Conservation (phyloP, 2,329 filamentous ascomycete genomes). For the Rhexocercosporidium sp. region DNA sequence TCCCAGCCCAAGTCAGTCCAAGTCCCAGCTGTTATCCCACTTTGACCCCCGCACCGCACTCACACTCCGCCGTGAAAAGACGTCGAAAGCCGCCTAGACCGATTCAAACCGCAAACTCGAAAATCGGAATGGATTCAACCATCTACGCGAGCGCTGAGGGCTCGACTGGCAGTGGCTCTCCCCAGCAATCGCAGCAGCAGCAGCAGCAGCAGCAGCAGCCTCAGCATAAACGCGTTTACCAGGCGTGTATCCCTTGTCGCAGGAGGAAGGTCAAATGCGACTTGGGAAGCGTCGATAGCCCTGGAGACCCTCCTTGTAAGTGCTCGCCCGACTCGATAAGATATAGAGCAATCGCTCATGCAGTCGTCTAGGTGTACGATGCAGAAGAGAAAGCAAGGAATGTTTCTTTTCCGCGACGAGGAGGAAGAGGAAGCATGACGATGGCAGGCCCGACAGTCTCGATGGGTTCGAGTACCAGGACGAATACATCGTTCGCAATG, state of each 20-base stretch:
- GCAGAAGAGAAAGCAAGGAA: slow-evolving; percentile 91
- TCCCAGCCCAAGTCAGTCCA: too few species aligned
- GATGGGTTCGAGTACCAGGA: slow-evolving; percentile 48
- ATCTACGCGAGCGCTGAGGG: background rate
- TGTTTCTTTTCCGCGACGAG: slow-evolving; percentile 96
- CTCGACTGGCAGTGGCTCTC: slow-evolving; percentile 18
- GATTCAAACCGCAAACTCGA: slow-evolving; percentile 5
- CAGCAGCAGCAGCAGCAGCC: slow-evolving; percentile 28
- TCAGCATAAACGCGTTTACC: slow-evolving; percentile 46
- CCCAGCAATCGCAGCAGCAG: slow-evolving; percentile 23
- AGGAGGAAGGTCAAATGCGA: slow-evolving; percentile 62
- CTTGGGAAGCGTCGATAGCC: slow-evolving; percentile 82
- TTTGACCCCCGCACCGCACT: background rate
- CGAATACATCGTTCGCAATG: slow-evolving; percentile 75
- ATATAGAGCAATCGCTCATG: background rate
- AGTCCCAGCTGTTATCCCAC: too few species aligned
- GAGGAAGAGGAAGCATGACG: slow-evolving; percentile 83
- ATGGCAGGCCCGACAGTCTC: slow-evolving; percentile 54
- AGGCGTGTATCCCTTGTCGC: slow-evolving; percentile 57
- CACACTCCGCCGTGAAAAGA: background rate
- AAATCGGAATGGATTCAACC: background rate
- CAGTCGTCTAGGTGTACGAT: slow-evolving; percentile 63
- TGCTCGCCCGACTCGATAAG: too few species aligned
- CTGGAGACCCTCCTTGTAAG: slow-evolving; percentile 84
- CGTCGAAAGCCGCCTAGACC: background rate